Base-by-base conservation (phyloP, 129 eudicot species). In the Calendula officinalis region DNA sequence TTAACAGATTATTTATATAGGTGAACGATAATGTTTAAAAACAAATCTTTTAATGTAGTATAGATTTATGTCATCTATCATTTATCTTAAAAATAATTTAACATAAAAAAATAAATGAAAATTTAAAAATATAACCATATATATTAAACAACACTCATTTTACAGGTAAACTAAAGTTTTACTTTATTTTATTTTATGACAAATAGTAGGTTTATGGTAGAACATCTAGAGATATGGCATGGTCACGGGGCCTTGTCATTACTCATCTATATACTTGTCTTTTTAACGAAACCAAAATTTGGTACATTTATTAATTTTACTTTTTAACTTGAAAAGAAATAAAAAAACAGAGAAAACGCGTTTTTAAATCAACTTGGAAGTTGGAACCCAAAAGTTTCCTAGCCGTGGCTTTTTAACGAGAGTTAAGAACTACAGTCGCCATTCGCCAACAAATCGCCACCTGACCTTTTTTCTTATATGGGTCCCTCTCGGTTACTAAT, bases 201-300 rank as follows among this genome's bases (percentile, higher is more conserved):
- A 64, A 72, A 67, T 41, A 64, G 77, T 72, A 64, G 64, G 77
- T 50, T 54, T 53, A 63, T 58, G 65, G 65, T 52, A 72, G 64
- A 72, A 72, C 77, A 72, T 72, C 64, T 72, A 72, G 71, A 63
- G 77, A 63, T 72, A 72, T 72, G 65, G 70, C 69, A 72, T 64
- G 42, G 71, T 72, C 77, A 72, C 77, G 77, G 77, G 77, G 49
- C 15, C 63, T 72, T 72, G 77, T 72, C 77, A 53, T 71, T 72
- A 64, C 71, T 64, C n/a, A n/a, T n/a, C n/a, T n/a, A n/a, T n/a
- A n/a, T n/a, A n/a, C n/a, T n/a, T n/a, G n/a, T n/a, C n/a, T n/a
- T n/a, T n/a, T n/a, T n/a, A n/a, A n/a, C n/a, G n/a, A n/a, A n/a
- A n/a, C n/a, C n/a, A n/a, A n/a, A n/a, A n/a, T n/a, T n/a, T n/a